Evolutionary conservation across 768 basidiomycete species (phyloP).

Genomic region (Pleurotus citrinopileatus): DNA sequence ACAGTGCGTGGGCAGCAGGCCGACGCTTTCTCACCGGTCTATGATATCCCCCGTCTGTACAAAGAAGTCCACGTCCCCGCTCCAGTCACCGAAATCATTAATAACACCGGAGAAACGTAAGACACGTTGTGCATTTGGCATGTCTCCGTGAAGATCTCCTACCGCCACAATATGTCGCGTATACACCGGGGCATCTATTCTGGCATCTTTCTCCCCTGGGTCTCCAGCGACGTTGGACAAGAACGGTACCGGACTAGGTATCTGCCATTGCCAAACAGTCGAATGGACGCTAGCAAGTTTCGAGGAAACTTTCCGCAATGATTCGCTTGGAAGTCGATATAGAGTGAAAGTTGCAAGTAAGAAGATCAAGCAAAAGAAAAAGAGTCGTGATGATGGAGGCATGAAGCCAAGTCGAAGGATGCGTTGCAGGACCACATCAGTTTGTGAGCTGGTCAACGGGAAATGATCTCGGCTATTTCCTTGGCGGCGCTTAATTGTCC

Average conservation of each 20-base stretch:
- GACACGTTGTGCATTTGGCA: conserved; percentile 75
- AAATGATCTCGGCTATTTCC: too few species aligned
- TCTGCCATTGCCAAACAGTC: not conserved
- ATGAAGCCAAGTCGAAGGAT: conserved; percentile 2
- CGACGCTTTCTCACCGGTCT: conserved; percentile 57
- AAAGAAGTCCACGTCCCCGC: conserved; percentile 77
- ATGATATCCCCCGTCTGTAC: conserved; percentile 98
- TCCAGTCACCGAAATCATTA: conserved; percentile 74
- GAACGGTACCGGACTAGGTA: not conserved
- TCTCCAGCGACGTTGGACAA: not conserved
- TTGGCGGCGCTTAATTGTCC: too few species aligned
- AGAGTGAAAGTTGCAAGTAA: not conserved
- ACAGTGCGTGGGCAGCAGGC: not conserved
- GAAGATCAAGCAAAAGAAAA: not conserved
- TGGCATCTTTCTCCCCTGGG: not conserved
- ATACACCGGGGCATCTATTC: conserved; percentile 20
- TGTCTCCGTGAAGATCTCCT: conserved; percentile 90
- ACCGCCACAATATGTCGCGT: conserved; percentile 75
- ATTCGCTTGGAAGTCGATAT: not conserved
- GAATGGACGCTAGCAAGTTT: not conserved
- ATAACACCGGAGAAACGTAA: conserved; percentile 79
- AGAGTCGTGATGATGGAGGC: not conserved
- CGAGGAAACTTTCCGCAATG: not conserved
- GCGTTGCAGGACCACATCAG: not conserved
- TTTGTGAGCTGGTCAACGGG: not conserved